Base-by-base conservation (phyloP, 192 early-diverging fungal species). In the Phlyctochytrium planicorne region DNA sequence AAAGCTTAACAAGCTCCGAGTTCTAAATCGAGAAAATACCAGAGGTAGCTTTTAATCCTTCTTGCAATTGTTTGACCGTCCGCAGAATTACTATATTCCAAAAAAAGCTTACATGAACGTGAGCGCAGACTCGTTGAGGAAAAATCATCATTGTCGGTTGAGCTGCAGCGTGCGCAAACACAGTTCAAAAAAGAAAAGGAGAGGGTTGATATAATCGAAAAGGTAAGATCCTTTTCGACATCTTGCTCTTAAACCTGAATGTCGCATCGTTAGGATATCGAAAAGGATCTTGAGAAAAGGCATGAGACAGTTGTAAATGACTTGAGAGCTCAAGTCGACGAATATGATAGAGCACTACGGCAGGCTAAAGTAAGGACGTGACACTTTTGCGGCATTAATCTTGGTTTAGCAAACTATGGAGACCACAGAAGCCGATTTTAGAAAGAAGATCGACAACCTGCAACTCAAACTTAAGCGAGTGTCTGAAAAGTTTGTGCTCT, bases 41-140 rank as follows among this genome's bases (percentile, higher is more conserved):
- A 35, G 72, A 65, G 80, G 78, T 84, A 53, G 33, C 40, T 69
- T 25, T 52, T 16, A 34, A 50, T 40, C 37, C 6, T 33, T 53
- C n/a, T 53, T 70, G 30, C 25, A 36, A n/a, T 50, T 69, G 10
- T 23, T 63, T 53, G 17, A 20, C 25, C 35, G 30, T 14, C 12
- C 63, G 2, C 57, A 84, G 83, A 87, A 63, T 68, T 87, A 23
- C 70, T 87, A 20, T 70, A 80, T 31, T 72, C 78, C 24, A 85
- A 87, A 52, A 82, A 84, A 62, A 36, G 67, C 3, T 52, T 66
- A 0, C 75, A 79, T 59, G 62, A 64, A 17, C 52, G 74, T 63
- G 82, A 84, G 55, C 67, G 76, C 14, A 37, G 30, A 20, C 63
- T 86, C 20, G 70, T 81, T 23, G 85, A 87, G 65, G 81, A 87